Conservation (phyloP, 192 early-diverging fungal genomes). For the Podila horticola region DNA sequence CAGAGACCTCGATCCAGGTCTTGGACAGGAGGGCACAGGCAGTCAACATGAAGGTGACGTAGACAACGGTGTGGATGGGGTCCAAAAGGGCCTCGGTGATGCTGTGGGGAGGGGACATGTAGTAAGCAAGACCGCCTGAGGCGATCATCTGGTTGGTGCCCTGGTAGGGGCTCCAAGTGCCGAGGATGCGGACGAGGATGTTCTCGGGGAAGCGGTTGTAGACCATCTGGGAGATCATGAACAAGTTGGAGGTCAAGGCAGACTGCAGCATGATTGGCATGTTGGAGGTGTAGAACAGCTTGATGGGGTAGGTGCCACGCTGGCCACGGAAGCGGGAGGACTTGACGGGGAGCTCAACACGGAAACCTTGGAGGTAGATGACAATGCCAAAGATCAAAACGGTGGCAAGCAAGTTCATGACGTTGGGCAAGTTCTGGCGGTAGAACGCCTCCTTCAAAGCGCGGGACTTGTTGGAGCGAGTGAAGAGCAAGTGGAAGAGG, state of each 20-base stretch:
- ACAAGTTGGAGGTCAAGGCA: conserved; percentile 95
- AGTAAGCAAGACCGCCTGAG: conserved; percentile 94
- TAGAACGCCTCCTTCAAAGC: conserved; percentile 98
- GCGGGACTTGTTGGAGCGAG: conserved; percentile 95
- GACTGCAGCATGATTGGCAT: conserved; percentile 99
- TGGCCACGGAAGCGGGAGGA: conserved; percentile 96
- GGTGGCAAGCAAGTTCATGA: conserved; percentile 94
- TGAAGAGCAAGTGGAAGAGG: conserved; percentile 95
- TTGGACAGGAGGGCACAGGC: conserved; percentile 97
- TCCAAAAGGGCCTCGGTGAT: conserved; percentile 86
- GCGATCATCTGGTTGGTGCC: conserved; percentile 97
- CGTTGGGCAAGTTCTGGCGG: conserved; percentile 85
- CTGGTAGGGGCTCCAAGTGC: conserved; percentile 95
- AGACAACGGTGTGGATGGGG: conserved; percentile 95
- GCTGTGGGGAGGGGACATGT: conserved; percentile 95
- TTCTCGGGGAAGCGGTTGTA: conserved; percentile 98
- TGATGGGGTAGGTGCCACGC: conserved; percentile 98
- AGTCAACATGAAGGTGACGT: conserved; percentile 93
- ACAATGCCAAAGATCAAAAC: conserved; percentile 87
- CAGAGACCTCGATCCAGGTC: conserved; percentile 99
- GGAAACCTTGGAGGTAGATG: conserved; percentile 99
- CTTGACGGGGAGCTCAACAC: conserved; percentile 99
- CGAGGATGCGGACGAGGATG: conserved; percentile 91
- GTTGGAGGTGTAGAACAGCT: conserved; percentile 99
- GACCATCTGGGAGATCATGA: conserved; percentile 98